phyloP scores from a whole-genome alignment of 805 yeast genomes.

The Candida dajiaensis region DNA sequence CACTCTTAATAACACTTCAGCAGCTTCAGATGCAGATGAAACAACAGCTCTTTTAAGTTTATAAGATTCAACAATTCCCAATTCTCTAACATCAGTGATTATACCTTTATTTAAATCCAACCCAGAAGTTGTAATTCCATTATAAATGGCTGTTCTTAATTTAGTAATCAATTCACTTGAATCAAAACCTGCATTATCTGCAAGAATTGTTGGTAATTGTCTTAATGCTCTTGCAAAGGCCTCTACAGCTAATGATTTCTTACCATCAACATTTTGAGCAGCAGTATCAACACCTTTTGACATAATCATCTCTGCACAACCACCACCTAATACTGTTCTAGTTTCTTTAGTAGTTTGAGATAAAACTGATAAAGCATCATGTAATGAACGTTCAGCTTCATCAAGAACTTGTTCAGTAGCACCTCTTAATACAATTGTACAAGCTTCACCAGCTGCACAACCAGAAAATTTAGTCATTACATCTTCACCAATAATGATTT shows the following conservation, averaged over 20 bases:
- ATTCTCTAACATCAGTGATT: conserved; percentile 90
- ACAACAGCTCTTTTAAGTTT: conserved; percentile 93
- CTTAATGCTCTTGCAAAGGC: conserved; percentile 91
- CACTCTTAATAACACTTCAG: conserved; percentile 90
- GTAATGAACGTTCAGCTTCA: conserved; percentile 95
- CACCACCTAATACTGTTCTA: conserved; percentile 80
- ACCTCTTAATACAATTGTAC: conserved; percentile 93
- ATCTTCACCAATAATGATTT: conserved; percentile 89
- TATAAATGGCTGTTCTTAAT: conserved; percentile 76
- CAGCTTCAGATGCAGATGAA: conserved; percentile 94
- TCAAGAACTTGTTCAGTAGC: conserved; percentile 96
- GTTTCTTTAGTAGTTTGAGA: conserved; percentile 94
- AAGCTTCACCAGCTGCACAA: conserved; percentile 91
- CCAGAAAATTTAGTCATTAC: conserved; percentile 90
- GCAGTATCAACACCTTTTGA: conserved; percentile 96
- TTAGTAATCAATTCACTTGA: conserved; percentile 88
- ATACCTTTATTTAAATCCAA: conserved; percentile 78
- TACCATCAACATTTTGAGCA: conserved; percentile 90
- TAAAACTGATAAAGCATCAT: conserved; percentile 92
- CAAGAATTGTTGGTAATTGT: conserved; percentile 90
- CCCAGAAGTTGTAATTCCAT: conserved; percentile 89
- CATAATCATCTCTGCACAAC: conserved; percentile 91
- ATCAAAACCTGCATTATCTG: conserved; percentile 96
- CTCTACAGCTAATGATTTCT: conserved; percentile 90
- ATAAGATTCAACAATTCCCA: conserved; percentile 89